phyloP scores from a whole-genome alignment of 2,329 filamentous ascomycete species.

The Colletotrichum euphorbiae region DNA sequence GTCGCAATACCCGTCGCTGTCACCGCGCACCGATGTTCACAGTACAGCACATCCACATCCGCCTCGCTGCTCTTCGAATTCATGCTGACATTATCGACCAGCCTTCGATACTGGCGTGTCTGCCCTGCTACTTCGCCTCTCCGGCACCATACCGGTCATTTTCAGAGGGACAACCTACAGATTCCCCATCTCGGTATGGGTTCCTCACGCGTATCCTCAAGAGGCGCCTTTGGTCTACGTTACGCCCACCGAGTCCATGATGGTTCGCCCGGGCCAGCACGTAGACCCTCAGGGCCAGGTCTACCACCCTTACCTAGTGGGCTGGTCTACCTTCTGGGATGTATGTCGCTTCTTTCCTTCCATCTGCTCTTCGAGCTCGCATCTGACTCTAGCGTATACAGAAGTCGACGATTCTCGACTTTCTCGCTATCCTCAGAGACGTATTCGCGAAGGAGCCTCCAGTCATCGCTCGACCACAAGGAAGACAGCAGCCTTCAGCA shows the following conservation, averaged over 20 bases:
- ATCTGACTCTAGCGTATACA: constrained; percentile 47
- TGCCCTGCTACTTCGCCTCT: constrained; percentile 86
- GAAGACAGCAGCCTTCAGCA: constrained; percentile 52
- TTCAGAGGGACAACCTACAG: constrained; percentile 92
- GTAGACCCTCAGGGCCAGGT: constrained; percentile 92
- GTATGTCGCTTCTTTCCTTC: constrained; percentile 63
- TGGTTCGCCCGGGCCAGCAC: constrained; percentile 91
- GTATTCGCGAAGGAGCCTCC: constrained; percentile 96
- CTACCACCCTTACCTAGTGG: constrained; percentile 94
- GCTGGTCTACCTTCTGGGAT: constrained; percentile 92
- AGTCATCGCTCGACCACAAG: constrained; percentile 78
- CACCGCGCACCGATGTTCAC: constrained; percentile 92
- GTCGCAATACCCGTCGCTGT: constrained; percentile 81
- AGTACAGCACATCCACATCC: constrained; percentile 66
- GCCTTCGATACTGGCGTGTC: constrained; percentile 90
- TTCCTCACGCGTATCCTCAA: constrained; percentile 89
- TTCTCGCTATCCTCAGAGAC: constrained; percentile 83
- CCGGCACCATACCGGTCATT: constrained; percentile 88
- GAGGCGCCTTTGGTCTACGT: constrained; percentile 91
- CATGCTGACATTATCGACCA: constrained; percentile 53
- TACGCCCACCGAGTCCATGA: constrained; percentile 87
- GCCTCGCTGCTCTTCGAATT: constrained; percentile 20
- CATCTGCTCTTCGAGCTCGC: neutral
- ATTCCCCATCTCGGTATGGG: constrained; percentile 93
- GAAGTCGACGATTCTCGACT: constrained; percentile 88